Percentiles rank a stretch among this genome's conserved stretches.
phyloP scores from a whole-genome alignment of 768 basidiomycete genomes.

The Rhodotorula sphaerocarpa region DNA sequence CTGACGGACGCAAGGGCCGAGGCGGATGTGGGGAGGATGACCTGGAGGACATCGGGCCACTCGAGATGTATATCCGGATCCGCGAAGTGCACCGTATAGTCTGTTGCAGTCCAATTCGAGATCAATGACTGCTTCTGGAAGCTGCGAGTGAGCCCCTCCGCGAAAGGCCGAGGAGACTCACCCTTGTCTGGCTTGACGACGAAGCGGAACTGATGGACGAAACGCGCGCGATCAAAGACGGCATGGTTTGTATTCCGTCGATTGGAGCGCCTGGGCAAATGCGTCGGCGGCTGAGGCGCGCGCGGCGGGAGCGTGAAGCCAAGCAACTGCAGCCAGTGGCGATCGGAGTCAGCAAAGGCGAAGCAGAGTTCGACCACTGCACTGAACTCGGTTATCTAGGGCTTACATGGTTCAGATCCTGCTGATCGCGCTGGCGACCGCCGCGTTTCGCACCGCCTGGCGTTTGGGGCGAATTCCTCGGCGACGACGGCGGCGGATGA shows the following conservation, averaged over 20 bases:
- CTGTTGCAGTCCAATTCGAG: conserved; percentile 33
- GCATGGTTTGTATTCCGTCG: conserved; percentile 48
- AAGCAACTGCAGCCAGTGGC: conserved; percentile 56
- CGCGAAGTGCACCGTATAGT: conserved; percentile 82
- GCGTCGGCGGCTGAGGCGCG: conserved; percentile 48
- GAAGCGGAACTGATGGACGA: conserved; percentile 30
- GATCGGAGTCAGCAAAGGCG: too few relatives aligned
- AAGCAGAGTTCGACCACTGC: too few relatives aligned
- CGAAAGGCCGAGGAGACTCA: not conserved
- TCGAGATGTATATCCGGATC: conserved; percentile 85
- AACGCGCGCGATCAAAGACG: conserved; percentile 16
- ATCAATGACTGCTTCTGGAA: too few relatives aligned
- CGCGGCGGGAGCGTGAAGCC: conserved; percentile 89
- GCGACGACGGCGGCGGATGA: not conserved
- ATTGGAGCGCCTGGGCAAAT: conserved; percentile 52
- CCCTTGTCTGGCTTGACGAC: conserved; percentile 29
- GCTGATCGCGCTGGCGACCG: not conserved
- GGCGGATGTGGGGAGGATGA: conserved; percentile 71
- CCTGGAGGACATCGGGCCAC: conserved; percentile 70
- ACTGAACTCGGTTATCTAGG: too few relatives aligned
- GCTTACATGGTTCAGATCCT: conserved; percentile 30
- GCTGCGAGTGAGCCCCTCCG: too few relatives aligned
- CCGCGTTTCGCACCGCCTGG: not conserved
- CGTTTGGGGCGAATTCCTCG: too few relatives aligned
- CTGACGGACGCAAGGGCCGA: conserved; percentile 62